A percentile compares a stretch with the other conserved stretches of the same genome.
phyloP scores from a whole-genome alignment of 306 rosid genomes.

The Hippophae tibetana region DNA sequence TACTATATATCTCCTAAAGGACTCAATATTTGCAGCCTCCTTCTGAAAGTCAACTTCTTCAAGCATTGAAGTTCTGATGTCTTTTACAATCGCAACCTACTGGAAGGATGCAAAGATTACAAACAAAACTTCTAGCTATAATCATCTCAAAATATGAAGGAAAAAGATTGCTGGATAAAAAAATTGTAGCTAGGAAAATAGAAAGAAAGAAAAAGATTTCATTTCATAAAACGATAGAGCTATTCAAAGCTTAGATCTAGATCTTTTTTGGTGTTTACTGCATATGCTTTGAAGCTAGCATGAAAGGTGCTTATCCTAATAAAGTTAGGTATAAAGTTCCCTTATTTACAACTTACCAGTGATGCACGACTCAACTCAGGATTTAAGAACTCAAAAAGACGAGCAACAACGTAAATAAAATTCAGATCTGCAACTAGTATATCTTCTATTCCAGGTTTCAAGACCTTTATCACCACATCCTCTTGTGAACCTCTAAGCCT shows the following conservation, averaged over 20 bases:
- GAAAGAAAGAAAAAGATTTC: no score
- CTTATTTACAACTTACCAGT: slow-evolving; percentile 38
- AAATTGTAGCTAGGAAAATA: neutral
- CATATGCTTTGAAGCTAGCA: no score
- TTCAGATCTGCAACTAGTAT: slow-evolving; percentile 89
- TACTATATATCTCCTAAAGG: slow-evolving; percentile 86
- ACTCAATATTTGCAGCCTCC: slow-evolving; percentile 89
- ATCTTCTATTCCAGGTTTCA: slow-evolving; percentile 95
- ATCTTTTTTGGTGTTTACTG: no score
- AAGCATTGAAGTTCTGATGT: slow-evolving; percentile 90
- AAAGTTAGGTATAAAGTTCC: neutral
- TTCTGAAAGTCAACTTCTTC: slow-evolving; percentile 95
- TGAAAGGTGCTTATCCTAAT: no score
- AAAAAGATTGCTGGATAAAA: slow-evolving; percentile 6
- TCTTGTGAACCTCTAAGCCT: slow-evolving; percentile 80
- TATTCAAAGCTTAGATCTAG: no score
- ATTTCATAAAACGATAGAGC: no score
- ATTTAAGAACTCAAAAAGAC: slow-evolving; percentile 84
- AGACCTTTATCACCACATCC: slow-evolving; percentile 91
- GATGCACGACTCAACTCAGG: slow-evolving; percentile 87
- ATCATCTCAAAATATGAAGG: slow-evolving; percentile 5
- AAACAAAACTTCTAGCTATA: slow-evolving; percentile 20
- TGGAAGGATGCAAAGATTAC: slow-evolving; percentile 30
- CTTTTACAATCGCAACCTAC: slow-evolving; percentile 90
- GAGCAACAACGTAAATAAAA: slow-evolving; percentile 77